These are phyloP conservation scores for Phanerochaete sordida DNA, from an alignment of 768 basidiomycete species.

Conservation along the genomic window DNA sequence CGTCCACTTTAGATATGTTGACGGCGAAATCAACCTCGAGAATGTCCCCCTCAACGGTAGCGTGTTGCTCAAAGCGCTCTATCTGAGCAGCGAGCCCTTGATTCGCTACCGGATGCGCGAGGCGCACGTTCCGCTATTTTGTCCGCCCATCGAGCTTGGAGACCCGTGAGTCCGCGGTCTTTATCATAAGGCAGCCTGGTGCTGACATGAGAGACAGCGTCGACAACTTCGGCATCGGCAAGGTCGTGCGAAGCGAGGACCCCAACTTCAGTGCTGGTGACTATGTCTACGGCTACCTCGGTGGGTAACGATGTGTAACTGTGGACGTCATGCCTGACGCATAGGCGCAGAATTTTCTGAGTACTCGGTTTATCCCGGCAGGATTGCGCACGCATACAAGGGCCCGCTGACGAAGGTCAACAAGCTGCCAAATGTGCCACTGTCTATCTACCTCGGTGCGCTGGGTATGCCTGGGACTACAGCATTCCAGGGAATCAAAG, in stretches of 20 bases:
- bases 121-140: background rate
- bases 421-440: background rate
- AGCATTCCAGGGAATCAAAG: constrained; percentile 35
- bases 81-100: constrained; percentile 15
- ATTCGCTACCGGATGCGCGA: constrained; percentile 13
- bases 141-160: background rate
- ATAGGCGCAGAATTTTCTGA: constrained; percentile 7
- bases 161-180: background rate
- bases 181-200: background rate
- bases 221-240: background rate
- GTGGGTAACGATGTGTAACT: background rate
- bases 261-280: constrained; percentile 4
- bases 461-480: constrained; percentile 18
- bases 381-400: background rate
- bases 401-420: constrained; percentile 1
- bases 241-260: background rate
- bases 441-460: constrained; percentile 2
- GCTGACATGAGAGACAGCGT: background rate
- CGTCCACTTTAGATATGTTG: background rate
- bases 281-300: background rate
- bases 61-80: constrained; percentile 13
- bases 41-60: constrained; percentile 14
- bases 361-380: constrained; percentile 4
- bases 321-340: background rate
- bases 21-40: constrained; percentile 13